These are phyloP conservation scores for Chlamydomonas eustigma DNA, from an alignment of 139 green algal genomes.

Conservation along the genomic window DNA sequence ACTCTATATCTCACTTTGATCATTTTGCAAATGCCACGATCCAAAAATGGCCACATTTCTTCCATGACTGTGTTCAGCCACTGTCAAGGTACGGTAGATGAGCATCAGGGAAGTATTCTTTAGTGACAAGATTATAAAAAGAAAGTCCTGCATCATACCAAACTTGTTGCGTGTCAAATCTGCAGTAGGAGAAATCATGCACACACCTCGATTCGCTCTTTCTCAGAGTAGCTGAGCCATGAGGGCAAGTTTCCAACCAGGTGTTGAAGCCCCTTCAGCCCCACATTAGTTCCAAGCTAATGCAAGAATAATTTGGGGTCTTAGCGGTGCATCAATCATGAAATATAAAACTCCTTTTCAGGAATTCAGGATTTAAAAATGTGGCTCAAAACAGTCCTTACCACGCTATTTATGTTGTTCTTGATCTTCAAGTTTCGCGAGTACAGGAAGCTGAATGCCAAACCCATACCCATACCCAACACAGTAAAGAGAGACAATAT, in stretches of 20 bases:
- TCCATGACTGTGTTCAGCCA: slow-evolving; percentile 78
- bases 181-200: background rate
- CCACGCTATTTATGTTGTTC: slow-evolving; percentile 35
- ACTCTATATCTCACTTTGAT: slow-evolving; percentile 75
- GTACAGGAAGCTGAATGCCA: slow-evolving; percentile 38
- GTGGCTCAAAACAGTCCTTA: slow-evolving; percentile 15
- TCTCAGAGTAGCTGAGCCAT: slow-evolving; percentile 69
- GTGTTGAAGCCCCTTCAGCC: slow-evolving; percentile 69
- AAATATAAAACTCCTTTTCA: no score
- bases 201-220: slow-evolving; percentile 76
- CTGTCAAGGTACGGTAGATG: slow-evolving; percentile 41
- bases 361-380: no score
- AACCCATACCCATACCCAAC: slow-evolving; percentile 21
- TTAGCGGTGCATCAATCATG: no score
- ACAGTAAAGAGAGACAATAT: slow-evolving; percentile 6
- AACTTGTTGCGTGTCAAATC: no score
- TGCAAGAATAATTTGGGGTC: background rate
- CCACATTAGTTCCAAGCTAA: slow-evolving; percentile 60
- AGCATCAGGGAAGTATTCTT: no score
- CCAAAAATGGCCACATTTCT: slow-evolving; percentile 84
- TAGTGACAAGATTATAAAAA: no score
- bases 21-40: slow-evolving; percentile 66
- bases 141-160: no score
- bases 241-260: slow-evolving; percentile 67
- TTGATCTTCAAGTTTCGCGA: slow-evolving; percentile 44